Base-by-base conservation (phyloP, 768 basidiomycete species). In the Tylopilus felleus region DNA sequence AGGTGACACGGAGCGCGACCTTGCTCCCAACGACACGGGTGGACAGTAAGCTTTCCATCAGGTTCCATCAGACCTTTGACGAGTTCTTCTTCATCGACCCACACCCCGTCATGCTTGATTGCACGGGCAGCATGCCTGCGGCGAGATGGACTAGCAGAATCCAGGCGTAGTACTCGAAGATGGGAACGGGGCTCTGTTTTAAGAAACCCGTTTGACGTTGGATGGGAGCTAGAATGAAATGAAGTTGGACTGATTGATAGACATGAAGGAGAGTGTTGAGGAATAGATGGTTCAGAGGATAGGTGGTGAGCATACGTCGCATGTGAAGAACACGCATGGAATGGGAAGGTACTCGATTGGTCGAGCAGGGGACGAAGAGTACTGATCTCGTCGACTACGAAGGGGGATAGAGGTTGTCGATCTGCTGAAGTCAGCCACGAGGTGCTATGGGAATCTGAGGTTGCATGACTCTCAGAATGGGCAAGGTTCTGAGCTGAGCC, bases 41-140 rank as follows among this genome's bases (percentile, higher is more conserved):
- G 43, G 5, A 64, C 31, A 13, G 1, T 39, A 7, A 63, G 10
- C 25, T 23, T 47, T 9, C 44, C 52, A 14, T 36, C 13, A 4
- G 40, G 36, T 33, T 47, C 31, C 23, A 2, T 41, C n/a, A 57
- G 12, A 19, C 45, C 41, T 23, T 46, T 46, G 23, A 57, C 35
- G 36, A 64, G 55, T 0, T 54, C 58, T 36, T 40, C 52, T 51
- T 57, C 50, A 3, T 63, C 62, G 1, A 57, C 29, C 52, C 47
- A 47, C 3, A 53, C 1, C 16, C 58, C 52, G 3, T 47, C 12
- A 17, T 31, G 51, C 19, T 48, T 23, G 9, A 63, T 50, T 3
- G 52, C 52, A 33, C 41, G 50, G 19, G 43, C 29, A 8, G 29
- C 12, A 29, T 12, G 29, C 29, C 29, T 29, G 29, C 4, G 29